These are phyloP conservation scores for Tetrahymena elliotti DNA, from an alignment of 73 alveolate species.

Conservation along the genomic window DNA sequence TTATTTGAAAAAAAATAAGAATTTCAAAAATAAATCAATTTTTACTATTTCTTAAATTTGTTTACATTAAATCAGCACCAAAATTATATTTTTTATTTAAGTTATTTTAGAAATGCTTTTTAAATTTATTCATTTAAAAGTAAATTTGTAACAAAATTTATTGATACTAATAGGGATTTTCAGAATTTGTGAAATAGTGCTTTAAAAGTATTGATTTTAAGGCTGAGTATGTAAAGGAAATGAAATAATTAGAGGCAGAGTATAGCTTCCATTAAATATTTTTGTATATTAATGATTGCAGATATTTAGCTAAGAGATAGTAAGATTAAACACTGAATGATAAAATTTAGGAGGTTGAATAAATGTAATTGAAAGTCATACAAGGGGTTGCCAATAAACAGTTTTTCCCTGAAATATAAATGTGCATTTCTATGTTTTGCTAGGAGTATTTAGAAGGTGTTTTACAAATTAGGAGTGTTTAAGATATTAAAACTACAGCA, in stretches of 20 bases:
- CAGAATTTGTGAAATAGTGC: not conserved
- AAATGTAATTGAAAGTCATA: not conserved
- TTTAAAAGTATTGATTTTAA: not conserved
- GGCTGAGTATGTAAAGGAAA: not conserved
- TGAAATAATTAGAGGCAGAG: not conserved
- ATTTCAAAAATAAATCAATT: too few relatives aligned
- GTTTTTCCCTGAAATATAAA: not conserved
- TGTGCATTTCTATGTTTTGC: not conserved
- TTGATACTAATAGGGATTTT: not conserved
- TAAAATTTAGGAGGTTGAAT: not conserved
- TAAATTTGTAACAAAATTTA: not conserved
- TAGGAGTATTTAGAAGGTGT: not conserved
- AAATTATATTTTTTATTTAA: too few relatives aligned
- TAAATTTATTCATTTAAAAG: too few relatives aligned
- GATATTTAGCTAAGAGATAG: not conserved
- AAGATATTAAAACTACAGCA: not conserved
- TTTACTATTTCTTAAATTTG: too few relatives aligned
- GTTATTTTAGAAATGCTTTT: too few relatives aligned
- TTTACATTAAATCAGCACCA: too few relatives aligned
- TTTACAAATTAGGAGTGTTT: not conserved
- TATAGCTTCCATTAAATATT: not conserved
- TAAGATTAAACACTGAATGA: not conserved
- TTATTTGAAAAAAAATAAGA: too few relatives aligned
- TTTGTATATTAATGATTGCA: not conserved
- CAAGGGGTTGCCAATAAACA: not conserved